phyloP scores from a whole-genome alignment of 2,329 filamentous ascomycete species.

The Colletotrichum filicis region DNA sequence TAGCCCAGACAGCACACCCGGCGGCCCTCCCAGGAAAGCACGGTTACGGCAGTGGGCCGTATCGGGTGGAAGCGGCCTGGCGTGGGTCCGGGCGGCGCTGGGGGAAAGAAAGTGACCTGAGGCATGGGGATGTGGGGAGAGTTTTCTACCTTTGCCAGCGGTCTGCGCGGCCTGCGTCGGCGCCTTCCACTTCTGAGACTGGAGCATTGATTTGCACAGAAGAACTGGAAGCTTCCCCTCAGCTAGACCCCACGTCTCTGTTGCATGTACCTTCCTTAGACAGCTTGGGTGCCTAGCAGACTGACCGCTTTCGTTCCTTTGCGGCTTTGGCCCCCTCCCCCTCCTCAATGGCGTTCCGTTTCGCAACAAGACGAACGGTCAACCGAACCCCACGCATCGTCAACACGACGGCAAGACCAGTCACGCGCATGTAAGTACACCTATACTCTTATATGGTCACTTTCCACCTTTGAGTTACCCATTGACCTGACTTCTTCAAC shows the following conservation, averaged over 20 bases:
- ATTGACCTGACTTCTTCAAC: neutral
- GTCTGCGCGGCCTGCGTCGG: conserved; percentile 23
- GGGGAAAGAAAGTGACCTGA: conserved; percentile 24
- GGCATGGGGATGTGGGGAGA: conserved; percentile 25
- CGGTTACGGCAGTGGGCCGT: conserved; percentile 21
- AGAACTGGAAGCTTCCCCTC: conserved; percentile 26
- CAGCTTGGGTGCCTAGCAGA: conserved; percentile 18
- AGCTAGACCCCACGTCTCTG: conserved; percentile 24
- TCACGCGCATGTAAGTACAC: conserved; percentile 24
- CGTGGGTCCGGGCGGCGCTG: neutral
- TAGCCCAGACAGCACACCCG: neutral
- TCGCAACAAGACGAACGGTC: conserved; percentile 26
- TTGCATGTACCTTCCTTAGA: conserved; percentile 31
- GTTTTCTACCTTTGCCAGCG: conserved; percentile 7
- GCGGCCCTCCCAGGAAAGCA: neutral
- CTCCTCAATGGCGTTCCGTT: conserved; percentile 32
- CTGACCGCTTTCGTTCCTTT: conserved; percentile 34
- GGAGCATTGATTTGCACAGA: conserved; percentile 13
- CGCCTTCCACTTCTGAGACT: conserved; percentile 24
- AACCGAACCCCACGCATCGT: conserved; percentile 26
- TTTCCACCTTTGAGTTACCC: neutral
- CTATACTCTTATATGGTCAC: neutral
- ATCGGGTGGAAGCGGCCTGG: conserved; percentile 27
- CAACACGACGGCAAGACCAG: conserved; percentile 14
- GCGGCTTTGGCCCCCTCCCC: conserved; percentile 24